Conservation (phyloP, 1,139 yeast genomes). For the Blastobotrys serpentis region DNA sequence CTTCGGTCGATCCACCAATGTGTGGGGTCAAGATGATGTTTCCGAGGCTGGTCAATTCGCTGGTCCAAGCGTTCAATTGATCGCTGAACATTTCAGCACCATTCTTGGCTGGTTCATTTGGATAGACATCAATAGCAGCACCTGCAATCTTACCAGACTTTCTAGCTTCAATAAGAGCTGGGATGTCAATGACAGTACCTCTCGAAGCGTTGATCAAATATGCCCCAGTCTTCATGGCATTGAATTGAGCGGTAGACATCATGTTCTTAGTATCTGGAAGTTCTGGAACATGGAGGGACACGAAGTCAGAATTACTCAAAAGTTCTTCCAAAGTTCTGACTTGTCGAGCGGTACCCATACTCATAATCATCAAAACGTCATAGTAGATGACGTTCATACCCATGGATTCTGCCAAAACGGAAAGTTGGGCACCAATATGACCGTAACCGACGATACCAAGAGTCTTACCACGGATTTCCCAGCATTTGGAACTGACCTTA, state of each 20-base stretch:
- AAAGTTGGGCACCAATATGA: slow-evolving; percentile 95
- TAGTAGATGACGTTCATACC: slow-evolving; percentile 97
- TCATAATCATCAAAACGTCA: slow-evolving; percentile 90
- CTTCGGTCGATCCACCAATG: slow-evolving; percentile 99
- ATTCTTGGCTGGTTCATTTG: slow-evolving; percentile 96
- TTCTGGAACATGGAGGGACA: slow-evolving; percentile 93
- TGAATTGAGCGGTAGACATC: slow-evolving; percentile 86
- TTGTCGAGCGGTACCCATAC: slow-evolving; percentile 95
- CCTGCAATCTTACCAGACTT: slow-evolving; percentile 95
- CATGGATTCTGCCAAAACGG: slow-evolving; percentile 95
- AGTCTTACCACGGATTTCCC: slow-evolving; percentile 99
- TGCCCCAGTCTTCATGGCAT: slow-evolving; percentile 95
- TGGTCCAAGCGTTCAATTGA: slow-evolving; percentile 76
- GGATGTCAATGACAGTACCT: slow-evolving; percentile 96
- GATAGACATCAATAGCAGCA: slow-evolving; percentile 95
- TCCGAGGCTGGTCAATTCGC: slow-evolving; percentile 77
- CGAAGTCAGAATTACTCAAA: slow-evolving; percentile 78
- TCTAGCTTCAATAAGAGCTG: slow-evolving; percentile 88
- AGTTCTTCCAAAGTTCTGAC: slow-evolving; percentile 82
- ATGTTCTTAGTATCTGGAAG: slow-evolving; percentile 88
- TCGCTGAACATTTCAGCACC: slow-evolving; percentile 78
- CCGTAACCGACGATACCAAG: slow-evolving; percentile 97
- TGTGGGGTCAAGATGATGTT: slow-evolving; percentile 95
- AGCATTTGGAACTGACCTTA: slow-evolving; percentile 90
- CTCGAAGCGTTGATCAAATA: slow-evolving; percentile 94